Conservation (phyloP, 352 stramenopile genomes). For the Globisporangium spinosum region DNA sequence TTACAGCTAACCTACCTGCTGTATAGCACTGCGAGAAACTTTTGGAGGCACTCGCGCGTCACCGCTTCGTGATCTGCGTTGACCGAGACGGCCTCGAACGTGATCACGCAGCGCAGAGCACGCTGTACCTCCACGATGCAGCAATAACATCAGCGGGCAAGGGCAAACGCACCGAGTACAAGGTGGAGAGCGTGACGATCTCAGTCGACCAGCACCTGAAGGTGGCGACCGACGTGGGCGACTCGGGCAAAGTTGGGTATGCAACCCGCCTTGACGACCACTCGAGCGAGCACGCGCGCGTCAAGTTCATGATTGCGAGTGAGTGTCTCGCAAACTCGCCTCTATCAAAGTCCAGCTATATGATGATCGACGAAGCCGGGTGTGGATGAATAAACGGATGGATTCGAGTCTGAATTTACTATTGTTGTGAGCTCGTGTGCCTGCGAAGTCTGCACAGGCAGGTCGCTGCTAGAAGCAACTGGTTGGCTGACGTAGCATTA, state of each 20-base stretch:
- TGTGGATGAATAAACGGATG: too few relatives aligned
- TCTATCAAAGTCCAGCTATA: slow-evolving; percentile 76
- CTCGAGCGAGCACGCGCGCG: slow-evolving; percentile 39
- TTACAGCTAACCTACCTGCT: slow-evolving; percentile 20
- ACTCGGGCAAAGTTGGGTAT: slow-evolving; percentile 86
- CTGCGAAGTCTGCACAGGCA: too few relatives aligned
- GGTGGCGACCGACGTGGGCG: slow-evolving; percentile 70
- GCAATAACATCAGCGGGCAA: slow-evolving; percentile 8
- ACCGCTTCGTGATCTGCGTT: slow-evolving; percentile 75
- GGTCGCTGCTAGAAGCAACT: too few relatives aligned
- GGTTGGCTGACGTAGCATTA: too few relatives aligned
- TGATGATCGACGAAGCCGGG: slow-evolving; percentile 95
- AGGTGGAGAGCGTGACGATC: slow-evolving; percentile 54
- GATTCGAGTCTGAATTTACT: too few relatives aligned
- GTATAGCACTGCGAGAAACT: slow-evolving; percentile 59
- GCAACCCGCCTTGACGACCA: slow-evolving; percentile 98
- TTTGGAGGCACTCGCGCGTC: slow-evolving; percentile 32
- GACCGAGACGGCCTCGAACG: slow-evolving; percentile 95
- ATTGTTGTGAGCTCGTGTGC: too few relatives aligned
- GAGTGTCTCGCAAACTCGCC: slow-evolving; percentile 79
- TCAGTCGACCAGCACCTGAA: slow-evolving; percentile 96
- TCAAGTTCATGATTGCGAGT: slow-evolving; percentile 84
- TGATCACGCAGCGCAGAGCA: slow-evolving; percentile 93
- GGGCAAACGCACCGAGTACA: background rate
- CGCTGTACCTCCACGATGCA: slow-evolving; percentile 56